These are phyloP conservation scores for Piper longum DNA, from an alignment of 164 flowering plant genomes.

Conservation along the genomic window DNA sequence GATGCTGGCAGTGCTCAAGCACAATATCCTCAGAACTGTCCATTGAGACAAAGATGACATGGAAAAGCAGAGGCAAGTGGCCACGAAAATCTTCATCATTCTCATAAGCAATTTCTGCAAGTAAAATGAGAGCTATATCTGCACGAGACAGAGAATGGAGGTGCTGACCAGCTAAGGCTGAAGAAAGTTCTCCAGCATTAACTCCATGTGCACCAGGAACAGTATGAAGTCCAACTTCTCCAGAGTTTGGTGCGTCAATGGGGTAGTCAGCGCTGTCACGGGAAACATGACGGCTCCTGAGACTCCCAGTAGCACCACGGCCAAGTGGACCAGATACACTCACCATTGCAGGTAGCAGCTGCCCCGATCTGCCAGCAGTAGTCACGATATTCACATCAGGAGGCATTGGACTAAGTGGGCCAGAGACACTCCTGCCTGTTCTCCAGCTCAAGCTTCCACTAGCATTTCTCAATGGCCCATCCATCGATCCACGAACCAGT, in stretches of 20 bases:
- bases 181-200: conserved; percentile 89
- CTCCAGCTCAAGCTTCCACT: conserved; percentile 98
- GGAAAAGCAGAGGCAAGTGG: conserved; percentile 88
- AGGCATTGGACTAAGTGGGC: conserved; percentile 89
- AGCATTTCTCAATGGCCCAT: conserved; percentile 78
- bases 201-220: conserved; percentile 53
- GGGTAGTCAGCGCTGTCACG: conserved; percentile 94
- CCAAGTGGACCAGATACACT: conserved; percentile 96
- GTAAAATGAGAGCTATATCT: conserved; percentile 88
- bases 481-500: conserved; percentile 91
- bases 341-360: conserved; percentile 77
- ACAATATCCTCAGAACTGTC: conserved; percentile 98
- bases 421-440: conserved; percentile 83
- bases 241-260: conserved; percentile 92
- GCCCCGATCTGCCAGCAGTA: conserved; percentile 79
- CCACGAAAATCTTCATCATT: conserved; percentile 96
- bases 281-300: conserved; percentile 88
- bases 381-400: conserved; percentile 76
- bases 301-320: conserved; percentile 82
- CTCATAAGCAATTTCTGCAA: conserved; percentile 97
- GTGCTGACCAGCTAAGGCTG: conserved; percentile 95
- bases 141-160: conserved; percentile 91
- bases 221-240: conserved; percentile 73
- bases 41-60: conserved; percentile 96
- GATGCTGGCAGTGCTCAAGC: conserved; percentile 92